A percentile compares a stretch with the other conserved stretches of the same genome.
Evolutionary conservation across 1,139 yeast genomes (phyloP).

Genomic region (Blastobotrys illinoisensis): DNA sequence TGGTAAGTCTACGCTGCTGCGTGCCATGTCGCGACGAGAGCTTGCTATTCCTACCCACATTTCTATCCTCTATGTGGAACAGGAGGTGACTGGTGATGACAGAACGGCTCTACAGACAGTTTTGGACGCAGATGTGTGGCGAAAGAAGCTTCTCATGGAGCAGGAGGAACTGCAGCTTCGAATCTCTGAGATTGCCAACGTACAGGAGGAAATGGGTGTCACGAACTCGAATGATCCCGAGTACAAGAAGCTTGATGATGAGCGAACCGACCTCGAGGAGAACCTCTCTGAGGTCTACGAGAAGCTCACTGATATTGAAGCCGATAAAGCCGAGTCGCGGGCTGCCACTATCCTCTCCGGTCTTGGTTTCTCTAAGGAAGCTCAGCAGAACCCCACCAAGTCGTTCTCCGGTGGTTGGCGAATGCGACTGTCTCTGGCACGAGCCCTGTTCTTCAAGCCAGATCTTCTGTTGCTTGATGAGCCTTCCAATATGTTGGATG

Average conservation of each 20-base stretch:
- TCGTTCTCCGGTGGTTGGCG: slow-evolving; percentile 99
- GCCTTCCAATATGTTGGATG: slow-evolving; percentile 99
- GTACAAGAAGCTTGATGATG: slow-evolving; percentile 76
- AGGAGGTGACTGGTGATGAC: slow-evolving; percentile 92
- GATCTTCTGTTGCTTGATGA: slow-evolving; percentile 90
- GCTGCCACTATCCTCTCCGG: slow-evolving; percentile 95
- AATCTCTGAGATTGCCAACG: slow-evolving; percentile 63
- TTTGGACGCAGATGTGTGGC: slow-evolving; percentile 98
- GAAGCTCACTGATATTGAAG: slow-evolving; percentile 85
- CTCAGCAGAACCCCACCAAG: slow-evolving; percentile 78
- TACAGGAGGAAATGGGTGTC: slow-evolving; percentile 52
- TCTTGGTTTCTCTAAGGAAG: slow-evolving; percentile 84
- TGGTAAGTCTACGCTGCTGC: slow-evolving; percentile 90
- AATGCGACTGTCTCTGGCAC: slow-evolving; percentile 96
- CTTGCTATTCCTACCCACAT: slow-evolving; percentile 90
- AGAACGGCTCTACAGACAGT: slow-evolving; percentile 87
- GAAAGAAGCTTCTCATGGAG: slow-evolving; percentile 78
- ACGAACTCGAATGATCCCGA: slow-evolving; percentile 71
- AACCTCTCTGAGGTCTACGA: slow-evolving; percentile 75
- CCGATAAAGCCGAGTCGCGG: slow-evolving; percentile 95
- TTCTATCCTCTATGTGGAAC: slow-evolving; percentile 93
- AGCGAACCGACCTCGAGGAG: slow-evolving; percentile 75
- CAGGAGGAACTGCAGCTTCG: slow-evolving; percentile 71
- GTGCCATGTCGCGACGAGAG: slow-evolving; percentile 92
- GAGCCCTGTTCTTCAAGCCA: slow-evolving; percentile 96